Percentiles rank a stretch among this genome's conserved stretches.
phyloP scores from a whole-genome alignment of 257 asterid species.

The Dorcoceras hygrometricum region DNA sequence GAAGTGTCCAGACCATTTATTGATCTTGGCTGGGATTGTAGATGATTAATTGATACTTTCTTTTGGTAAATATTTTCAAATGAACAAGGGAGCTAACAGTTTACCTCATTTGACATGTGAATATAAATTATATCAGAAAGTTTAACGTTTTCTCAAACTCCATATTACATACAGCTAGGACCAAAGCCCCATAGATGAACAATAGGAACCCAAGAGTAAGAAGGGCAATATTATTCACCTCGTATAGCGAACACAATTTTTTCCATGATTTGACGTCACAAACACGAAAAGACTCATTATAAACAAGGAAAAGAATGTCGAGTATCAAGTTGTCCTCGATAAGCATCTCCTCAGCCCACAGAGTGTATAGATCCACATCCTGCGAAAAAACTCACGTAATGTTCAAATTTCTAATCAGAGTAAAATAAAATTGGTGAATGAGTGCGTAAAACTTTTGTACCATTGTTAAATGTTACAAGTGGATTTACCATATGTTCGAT shows the following conservation, averaged over 20 bases:
- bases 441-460: constrained; percentile 8
- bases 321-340: constrained; percentile 78
- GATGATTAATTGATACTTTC: no score
- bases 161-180: background rate
- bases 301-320: constrained; percentile 77
- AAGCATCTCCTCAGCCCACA: constrained; percentile 94
- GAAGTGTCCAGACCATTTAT: no score
- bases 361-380: constrained; percentile 72
- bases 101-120: no score
- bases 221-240: constrained; percentile 49
- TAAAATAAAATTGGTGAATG: background rate
- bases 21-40: no score
- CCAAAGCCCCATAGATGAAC: background rate
- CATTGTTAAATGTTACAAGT: constrained; percentile 13
- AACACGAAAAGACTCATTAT: constrained; percentile 67
- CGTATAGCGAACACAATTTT: constrained; percentile 62
- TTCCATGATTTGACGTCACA: constrained; percentile 80
- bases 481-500: constrained; percentile 79
- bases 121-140: background rate
- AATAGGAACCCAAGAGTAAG: constrained; percentile 21
- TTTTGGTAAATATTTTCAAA: no score
- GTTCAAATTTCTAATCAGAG: constrained; percentile 12
- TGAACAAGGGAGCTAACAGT: no score
- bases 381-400: constrained; percentile 31
- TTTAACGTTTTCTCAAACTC: no score